These are phyloP conservation scores for Erythrophleum ivorense DNA, from an alignment of 331 rosid genomes.

Conservation along the genomic window DNA sequence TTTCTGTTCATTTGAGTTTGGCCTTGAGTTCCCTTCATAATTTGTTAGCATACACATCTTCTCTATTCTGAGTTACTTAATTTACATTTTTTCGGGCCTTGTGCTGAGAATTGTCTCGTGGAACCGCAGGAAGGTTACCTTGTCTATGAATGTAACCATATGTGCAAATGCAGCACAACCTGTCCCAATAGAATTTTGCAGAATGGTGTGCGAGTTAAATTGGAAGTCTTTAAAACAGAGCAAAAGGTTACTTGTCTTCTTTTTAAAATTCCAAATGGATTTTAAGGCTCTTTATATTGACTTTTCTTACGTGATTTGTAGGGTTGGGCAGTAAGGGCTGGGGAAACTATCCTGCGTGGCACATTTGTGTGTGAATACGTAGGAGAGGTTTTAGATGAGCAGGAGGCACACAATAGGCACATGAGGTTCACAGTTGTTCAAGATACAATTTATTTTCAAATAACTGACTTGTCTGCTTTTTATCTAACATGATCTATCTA, in stretches of 20 bases:
- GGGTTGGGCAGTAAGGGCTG: conserved; percentile 98
- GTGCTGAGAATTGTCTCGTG: background rate
- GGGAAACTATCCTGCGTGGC: conserved; percentile 86
- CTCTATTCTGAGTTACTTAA: conserved; percentile 27
- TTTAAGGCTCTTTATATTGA: conserved; percentile 33
- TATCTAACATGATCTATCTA: conserved; percentile 40
- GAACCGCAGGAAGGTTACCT: conserved; percentile 74
- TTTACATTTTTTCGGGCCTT: background rate
- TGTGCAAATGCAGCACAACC: conserved; percentile 65
- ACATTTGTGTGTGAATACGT: conserved; percentile 89
- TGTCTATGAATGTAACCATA: conserved; percentile 68
- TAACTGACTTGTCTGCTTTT: background rate
- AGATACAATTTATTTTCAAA: conserved; percentile 24
- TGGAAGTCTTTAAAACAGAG: conserved; percentile 82
- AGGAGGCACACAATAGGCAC: conserved; percentile 74
- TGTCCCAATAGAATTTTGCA: conserved; percentile 92
- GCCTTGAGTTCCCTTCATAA: too few relatives aligned
- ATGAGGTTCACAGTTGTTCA: conserved; percentile 58
- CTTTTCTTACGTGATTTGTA: conserved; percentile 45
- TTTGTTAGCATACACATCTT: too few relatives aligned
- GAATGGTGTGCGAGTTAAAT: conserved; percentile 74
- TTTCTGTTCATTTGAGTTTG: too few relatives aligned
- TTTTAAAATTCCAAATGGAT: conserved; percentile 4
- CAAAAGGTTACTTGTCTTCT: conserved; percentile 53
- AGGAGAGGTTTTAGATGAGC: conserved; percentile 82